Evolutionary conservation across 75 land plant genomes (phyloP), one percentile per base, ranked within the genome.

Genomic region (Sequoia sempervirens): DNA sequence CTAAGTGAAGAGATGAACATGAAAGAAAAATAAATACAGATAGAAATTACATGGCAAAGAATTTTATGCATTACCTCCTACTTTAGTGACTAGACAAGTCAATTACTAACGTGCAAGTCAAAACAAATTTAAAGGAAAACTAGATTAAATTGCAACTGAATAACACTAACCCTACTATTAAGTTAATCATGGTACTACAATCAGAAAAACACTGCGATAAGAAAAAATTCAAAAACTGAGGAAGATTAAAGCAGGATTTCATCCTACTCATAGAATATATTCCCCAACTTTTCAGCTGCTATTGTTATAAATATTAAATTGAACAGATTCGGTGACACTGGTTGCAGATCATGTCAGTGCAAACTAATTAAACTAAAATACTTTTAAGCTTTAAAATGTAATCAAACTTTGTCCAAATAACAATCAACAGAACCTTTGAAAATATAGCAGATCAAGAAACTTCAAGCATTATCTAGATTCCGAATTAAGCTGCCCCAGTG

Each of bases 1-100:
- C 46, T 26, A 18, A 9, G 30, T 20, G 13, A 78, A 43, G 28
- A 43, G 46, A 78, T 78, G 8, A 78, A n/a, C n/a, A 43, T 78
- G 80, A 78, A 75, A 75, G 80, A 41, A 78, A 11, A 78, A 43
- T n/a, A 78, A 69, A 28, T 30, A 69, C 30, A 30, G 73, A 68
- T n/a, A 10, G 70, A 69, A 69, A 69, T 69, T 30, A 30, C 3
- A 69, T 4, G 34, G 3, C 0, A 69, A 69, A 69, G 1, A 69
- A n/a, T 9, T 69, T 30, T 69, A n/a, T 69, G 12, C 64, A 58
- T 69, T 30, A 69, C 73, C 30, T 69, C 34, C 34, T 9, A 28
- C 73, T 69, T 30, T 12, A 69, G 3, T 69, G 73, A 30, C 10
- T 30, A 30, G 64, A 23, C 73, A 30, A 69, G 30, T 69, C 34